Evolutionary conservation across 1,284 basidiomycete species (phyloP).

Genomic region (Marasmius oreades): DNA sequence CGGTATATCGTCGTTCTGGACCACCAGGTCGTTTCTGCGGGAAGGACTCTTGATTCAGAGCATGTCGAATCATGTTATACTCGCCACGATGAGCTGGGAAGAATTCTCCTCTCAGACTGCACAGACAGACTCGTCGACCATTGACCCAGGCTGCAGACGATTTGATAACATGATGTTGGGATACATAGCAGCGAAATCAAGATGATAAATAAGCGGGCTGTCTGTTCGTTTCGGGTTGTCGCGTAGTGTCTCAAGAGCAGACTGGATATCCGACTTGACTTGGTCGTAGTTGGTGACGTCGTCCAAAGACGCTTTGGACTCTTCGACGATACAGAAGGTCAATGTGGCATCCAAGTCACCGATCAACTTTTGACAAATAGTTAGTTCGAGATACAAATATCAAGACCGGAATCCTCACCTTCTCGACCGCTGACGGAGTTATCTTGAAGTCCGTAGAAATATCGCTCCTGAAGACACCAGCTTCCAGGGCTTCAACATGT

Average conservation of each 20-base stretch:
- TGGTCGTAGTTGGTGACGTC: conserved; percentile 95
- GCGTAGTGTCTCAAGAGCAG: conserved; percentile 84
- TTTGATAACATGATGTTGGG: conserved; percentile 99
- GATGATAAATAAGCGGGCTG: conserved; percentile 95
- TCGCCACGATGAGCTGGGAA: conserved; percentile 98
- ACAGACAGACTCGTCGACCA: conserved; percentile 95
- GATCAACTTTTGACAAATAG: conserved; percentile 64
- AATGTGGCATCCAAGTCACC: conserved; percentile 92
- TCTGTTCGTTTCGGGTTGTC: conserved; percentile 89
- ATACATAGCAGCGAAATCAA: conserved; percentile 99
- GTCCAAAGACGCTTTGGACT: conserved; percentile 80
- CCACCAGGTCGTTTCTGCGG: conserved; percentile 77
- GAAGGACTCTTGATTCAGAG: conserved; percentile 92
- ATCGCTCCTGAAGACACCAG: conserved; percentile 97
- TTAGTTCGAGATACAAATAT: conserved; percentile 6
- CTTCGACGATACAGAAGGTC: conserved; percentile 86
- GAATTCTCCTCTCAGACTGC: conserved; percentile 98
- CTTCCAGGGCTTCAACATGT: conserved; percentile 97
- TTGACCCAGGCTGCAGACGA: conserved; percentile 96
- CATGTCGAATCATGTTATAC: conserved; percentile 99
- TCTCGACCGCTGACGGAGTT: conserved; percentile 82
- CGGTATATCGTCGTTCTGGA: conserved; percentile 79
- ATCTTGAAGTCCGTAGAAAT: conserved; percentile 96
- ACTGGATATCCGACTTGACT: conserved; percentile 79
- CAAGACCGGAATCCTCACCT: conserved; percentile 43